Conservation (phyloP, 306 rosid genomes). For the Trichosanthes cucumerina region DNA sequence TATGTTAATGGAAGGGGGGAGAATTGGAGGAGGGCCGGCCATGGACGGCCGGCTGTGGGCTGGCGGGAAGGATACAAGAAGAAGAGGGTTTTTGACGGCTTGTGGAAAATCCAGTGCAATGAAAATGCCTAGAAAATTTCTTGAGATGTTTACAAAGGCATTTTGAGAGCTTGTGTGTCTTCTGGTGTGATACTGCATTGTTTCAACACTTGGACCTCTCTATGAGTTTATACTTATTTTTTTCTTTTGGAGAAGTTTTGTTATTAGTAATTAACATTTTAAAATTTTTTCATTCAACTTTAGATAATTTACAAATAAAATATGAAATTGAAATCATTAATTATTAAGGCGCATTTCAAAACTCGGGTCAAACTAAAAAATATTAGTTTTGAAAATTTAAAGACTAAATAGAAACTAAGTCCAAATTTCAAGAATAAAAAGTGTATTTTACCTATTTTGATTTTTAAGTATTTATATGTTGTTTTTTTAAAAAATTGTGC, state of each 20-base stretch:
- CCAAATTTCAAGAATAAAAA: too few species aligned
- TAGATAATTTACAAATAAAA: too few species aligned
- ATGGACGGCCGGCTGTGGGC: background rate
- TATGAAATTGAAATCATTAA: too few species aligned
- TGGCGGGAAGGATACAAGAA: background rate
- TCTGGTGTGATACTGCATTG: background rate
- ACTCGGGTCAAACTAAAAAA: too few species aligned
- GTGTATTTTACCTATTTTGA: too few species aligned
- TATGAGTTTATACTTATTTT: background rate
- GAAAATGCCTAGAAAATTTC: background rate
- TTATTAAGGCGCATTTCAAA: too few species aligned
- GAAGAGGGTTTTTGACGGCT: background rate
- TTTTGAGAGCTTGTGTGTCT: background rate
- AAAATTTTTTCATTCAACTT: too few species aligned
- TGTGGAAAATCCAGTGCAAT: background rate
- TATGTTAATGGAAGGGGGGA: background rate
- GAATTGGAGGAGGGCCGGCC: background rate
- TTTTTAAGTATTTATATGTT: too few species aligned
- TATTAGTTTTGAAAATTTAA: too few species aligned
- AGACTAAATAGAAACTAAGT: too few species aligned
- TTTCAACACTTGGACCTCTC: background rate
- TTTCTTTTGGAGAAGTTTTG: background rate
- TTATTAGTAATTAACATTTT: too few species aligned
- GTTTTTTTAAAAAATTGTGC: too few species aligned
- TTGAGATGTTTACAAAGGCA: background rate